Conservation (phyloP, 2,329 filamentous ascomycete species). For the Fusarium sp. region DNA sequence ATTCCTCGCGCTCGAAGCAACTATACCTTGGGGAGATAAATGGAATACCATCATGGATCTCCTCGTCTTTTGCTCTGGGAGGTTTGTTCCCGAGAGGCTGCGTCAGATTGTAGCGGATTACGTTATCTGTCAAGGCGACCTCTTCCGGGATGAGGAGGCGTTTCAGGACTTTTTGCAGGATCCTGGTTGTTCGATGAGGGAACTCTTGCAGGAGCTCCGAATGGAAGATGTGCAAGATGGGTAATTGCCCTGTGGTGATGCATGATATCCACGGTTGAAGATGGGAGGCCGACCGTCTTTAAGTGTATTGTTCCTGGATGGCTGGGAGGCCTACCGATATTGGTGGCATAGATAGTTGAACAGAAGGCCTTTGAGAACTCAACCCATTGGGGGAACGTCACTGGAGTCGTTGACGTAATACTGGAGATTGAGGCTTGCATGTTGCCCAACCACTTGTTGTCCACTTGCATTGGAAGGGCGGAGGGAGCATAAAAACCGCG, state of each 20-base stretch:
- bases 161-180: not conserved
- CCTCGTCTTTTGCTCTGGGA: not conserved
- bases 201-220: not conserved
- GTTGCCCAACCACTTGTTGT: rapidly evolving
- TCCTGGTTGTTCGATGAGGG: not conserved
- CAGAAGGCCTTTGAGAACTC: not conserved
- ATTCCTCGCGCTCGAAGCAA: not conserved
- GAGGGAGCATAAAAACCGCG: not conserved
- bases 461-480: rapidly evolving
- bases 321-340: not conserved
- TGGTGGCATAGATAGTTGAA: not conserved
- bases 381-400: not conserved
- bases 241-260: rapidly evolving
- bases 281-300: not conserved
- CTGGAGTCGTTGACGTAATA: too few relatives aligned
- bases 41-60: not conserved
- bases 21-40: not conserved
- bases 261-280: rapidly evolving
- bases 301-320: not conserved
- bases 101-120: not conserved
- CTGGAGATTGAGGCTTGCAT: not conserved
- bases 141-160: not conserved
- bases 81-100: rapidly evolving
- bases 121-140: not conserved
- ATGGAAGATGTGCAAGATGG: not conserved